Base-by-base conservation (phyloP, 192 early-diverging fungal genomes). In the Coemansia javaensis region DNA sequence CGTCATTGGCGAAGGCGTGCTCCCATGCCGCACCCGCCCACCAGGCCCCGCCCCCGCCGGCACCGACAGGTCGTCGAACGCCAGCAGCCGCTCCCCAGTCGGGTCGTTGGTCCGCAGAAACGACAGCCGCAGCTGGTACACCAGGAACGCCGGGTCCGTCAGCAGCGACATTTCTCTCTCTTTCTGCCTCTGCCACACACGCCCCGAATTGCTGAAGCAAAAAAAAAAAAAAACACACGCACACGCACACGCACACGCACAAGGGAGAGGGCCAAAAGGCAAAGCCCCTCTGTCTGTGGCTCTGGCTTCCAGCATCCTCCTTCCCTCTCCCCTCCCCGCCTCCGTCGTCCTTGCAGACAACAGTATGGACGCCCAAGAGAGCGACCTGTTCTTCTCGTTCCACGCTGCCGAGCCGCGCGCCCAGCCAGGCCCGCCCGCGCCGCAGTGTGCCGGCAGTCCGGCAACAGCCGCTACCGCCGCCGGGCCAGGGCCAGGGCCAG, bases 111-210 rank as follows among this genome's bases (percentile, higher is more conserved):
- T 64, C 15, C 81, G 79, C 34, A 90, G 58, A 57, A 86, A 86
- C 45, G 83, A 79, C 10, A 90, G 75, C n/a, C 86, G 81, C 36
- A 87, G 77, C 55, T 82, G 79, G 57, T 90, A 85, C 46, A 90
- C 79, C 18, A 90, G 67, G 63, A 82, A 90, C 5, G 78, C 67
- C 16, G 84, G 78, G 75, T 88, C 86, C 32, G 79, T 80, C 16
- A 83, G 62, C 27, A 88, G 62, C 27, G 86, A 80, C 86, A 88
- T 88, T 59, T 42, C 49, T 13, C 20, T 20, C 5, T 40, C 23
- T 15, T n/a, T 16, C 40, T 27, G 40, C 18, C n/a, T n/a, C n/a
- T n/a, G n/a, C n/a, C n/a, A n/a, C n/a, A n/a, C n/a, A n/a, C n/a
- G n/a, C n/a, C n/a, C n/a, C n/a, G n/a, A n/a, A 47, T 13, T 46